A percentile compares a stretch with the other conserved stretches of the same genome.
Evolutionary conservation across 306 rosid species (phyloP).

Genomic region (Quercus suber): DNA sequence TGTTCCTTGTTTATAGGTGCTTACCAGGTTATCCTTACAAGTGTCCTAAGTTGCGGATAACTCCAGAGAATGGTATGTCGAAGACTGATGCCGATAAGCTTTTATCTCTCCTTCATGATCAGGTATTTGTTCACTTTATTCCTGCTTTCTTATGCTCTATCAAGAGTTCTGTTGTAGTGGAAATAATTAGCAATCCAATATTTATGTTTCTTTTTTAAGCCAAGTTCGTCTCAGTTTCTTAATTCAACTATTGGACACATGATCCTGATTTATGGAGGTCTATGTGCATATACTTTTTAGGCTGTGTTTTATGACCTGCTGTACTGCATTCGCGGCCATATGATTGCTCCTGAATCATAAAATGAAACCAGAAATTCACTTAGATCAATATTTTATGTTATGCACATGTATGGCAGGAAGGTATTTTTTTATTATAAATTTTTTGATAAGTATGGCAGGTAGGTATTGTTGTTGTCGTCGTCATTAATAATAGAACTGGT

Average conservation of each 20-base stretch:
- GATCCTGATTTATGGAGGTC: background rate
- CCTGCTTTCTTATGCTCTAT: background rate
- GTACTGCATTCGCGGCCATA: background rate
- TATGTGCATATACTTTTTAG: background rate
- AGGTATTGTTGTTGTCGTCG: no score
- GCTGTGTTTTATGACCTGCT: background rate
- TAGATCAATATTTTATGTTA: background rate
- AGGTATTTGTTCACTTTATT: slow-evolving; percentile 39
- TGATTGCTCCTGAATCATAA: background rate
- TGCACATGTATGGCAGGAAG: background rate
- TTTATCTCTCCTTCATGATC: slow-evolving; percentile 72
- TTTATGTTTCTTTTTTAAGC: background rate
- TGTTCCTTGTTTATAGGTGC: slow-evolving; percentile 42
- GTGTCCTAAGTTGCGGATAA: slow-evolving; percentile 82
- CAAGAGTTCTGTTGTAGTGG: slow-evolving; percentile 10
- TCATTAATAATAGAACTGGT: no score
- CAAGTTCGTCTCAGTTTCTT: background rate
- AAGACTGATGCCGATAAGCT: slow-evolving; percentile 62
- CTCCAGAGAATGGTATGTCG: slow-evolving; percentile 68
- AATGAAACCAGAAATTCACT: background rate
- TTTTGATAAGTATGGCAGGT: no score
- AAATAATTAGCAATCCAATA: slow-evolving; percentile 14
- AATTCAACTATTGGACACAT: background rate
- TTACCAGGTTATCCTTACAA: slow-evolving; percentile 94
- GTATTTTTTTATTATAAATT: no score